Conservation (phyloP, 805 yeast species). For the Yamadazyma sp. region DNA sequence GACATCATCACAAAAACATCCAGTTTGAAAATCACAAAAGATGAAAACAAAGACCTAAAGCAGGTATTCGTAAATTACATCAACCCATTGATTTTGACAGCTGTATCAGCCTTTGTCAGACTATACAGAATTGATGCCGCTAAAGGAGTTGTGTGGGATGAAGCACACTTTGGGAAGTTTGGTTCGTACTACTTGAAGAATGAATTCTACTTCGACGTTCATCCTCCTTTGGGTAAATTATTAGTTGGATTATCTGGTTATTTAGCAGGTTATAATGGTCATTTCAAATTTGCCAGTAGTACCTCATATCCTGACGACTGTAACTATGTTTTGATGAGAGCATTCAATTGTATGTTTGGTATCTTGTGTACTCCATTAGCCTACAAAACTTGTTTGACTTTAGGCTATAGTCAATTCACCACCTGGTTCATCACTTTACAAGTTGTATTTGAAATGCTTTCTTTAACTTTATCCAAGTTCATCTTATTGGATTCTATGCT, state of each 20-base stretch:
- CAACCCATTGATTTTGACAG: conserved; percentile 33
- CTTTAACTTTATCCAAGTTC: conserved; percentile 82
- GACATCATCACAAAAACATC: conserved; percentile 21
- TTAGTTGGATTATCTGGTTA: conserved; percentile 75
- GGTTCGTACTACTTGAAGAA: conserved; percentile 77
- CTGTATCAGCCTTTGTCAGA: conserved; percentile 48
- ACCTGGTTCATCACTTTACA: conserved; percentile 77
- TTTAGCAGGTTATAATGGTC: conserved; percentile 81
- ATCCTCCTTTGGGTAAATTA: conserved; percentile 85
- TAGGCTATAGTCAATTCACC: conserved; percentile 68
- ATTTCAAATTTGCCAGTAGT: conserved; percentile 87
- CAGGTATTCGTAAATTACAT: conserved; percentile 14
- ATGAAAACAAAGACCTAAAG: conserved; percentile 6
- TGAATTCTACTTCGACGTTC: conserved; percentile 83
- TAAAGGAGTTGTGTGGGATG: conserved; percentile 88
- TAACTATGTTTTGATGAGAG: conserved; percentile 82
- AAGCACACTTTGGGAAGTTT: conserved; percentile 85
- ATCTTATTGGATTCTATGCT: conserved; percentile 91
- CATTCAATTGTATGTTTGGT: conserved; percentile 82
- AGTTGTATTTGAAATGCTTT: conserved; percentile 80
- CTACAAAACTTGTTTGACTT: conserved; percentile 72
- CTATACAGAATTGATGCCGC: conserved; percentile 73
- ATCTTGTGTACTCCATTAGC: conserved; percentile 84
- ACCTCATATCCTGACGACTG: conserved; percentile 69
- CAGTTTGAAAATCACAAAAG: conserved; percentile 13